Base-by-base conservation (phyloP, 2,329 filamentous ascomycete species). In the Ascochyta viciae-villosae region DNA sequence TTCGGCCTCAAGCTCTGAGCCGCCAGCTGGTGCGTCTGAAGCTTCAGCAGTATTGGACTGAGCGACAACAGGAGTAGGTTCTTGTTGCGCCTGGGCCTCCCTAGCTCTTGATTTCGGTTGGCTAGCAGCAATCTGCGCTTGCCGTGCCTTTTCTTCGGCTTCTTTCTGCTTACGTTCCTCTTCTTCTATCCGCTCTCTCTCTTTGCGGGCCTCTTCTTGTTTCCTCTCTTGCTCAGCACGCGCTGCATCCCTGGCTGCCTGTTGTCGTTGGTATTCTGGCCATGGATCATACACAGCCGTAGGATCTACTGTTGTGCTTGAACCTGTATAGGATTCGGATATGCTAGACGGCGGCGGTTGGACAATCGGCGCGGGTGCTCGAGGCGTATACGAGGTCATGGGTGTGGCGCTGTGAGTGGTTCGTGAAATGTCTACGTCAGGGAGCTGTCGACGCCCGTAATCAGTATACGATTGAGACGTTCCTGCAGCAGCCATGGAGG, bases 221-320 rank as follows among this genome's bases (percentile, higher is more conserved):
- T 66, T 61, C 4, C 57, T 61, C 50, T 76, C 70, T 41, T 73
- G 69, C 50, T 76, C 74, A n/a, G 71, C 73, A 26, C 66, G 66
- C 19, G 57, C 62, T n/a, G 70, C 68, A 57, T 74, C 71, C 57
- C 74, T 70, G 2, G 67, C 59, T 66, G 77, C 65, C 40, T 74
- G 63, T 62, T 78, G 76, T 34, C 80, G 72, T 57, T 81, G 76
- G 45, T 81, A 77, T 55, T 81, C 78, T 3, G 79, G 79, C 70
- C 79, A 83, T 3, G 81, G 81, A 54, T 85, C 81, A 57, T 84
- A 85, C 3, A 84, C 80, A 42, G 81, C 79, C 41, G 75, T 81
- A 3, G 83, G 82, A 65, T 84, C 80, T 19, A 85, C 80, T 1
- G 82, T 84, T 4, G 77, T 75, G 40, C 60, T 57, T 19, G 73